Conservation (phyloP, 495 filamentous ascomycete genomes). For the Mytilinidion resinicola region DNA sequence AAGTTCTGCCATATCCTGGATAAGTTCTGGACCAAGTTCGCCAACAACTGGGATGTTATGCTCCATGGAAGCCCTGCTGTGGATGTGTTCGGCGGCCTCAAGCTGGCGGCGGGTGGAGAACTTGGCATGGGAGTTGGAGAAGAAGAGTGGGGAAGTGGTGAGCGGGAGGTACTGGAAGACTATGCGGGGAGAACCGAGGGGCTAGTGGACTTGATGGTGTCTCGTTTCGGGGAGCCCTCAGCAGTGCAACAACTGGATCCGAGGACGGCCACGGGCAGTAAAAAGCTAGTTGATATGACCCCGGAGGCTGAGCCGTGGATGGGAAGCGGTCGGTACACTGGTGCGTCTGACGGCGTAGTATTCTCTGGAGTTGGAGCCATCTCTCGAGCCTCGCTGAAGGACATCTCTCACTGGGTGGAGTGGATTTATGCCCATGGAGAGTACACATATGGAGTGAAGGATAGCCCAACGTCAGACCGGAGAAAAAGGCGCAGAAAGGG, state of each 20-base stretch:
- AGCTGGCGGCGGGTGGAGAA: slow-evolving; percentile 85
- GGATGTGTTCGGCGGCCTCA: slow-evolving; percentile 73
- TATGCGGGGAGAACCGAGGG: slow-evolving; percentile 61
- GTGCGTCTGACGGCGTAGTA: slow-evolving; percentile 69
- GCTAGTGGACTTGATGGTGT: slow-evolving; percentile 77
- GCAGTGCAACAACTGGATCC: slow-evolving; percentile 10
- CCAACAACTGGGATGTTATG: slow-evolving; percentile 80
- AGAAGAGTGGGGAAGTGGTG: slow-evolving; percentile 86
- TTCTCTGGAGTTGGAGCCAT: slow-evolving; percentile 73
- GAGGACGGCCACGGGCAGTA: slow-evolving; percentile 1
- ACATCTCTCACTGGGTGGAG: slow-evolving; percentile 75
- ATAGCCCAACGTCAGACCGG: slow-evolving; percentile 57
- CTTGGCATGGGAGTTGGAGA: slow-evolving; percentile 90
- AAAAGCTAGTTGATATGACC: not conserved
- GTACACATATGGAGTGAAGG: slow-evolving; percentile 70
- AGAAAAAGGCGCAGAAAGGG: slow-evolving; percentile 26
- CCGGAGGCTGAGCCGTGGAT: slow-evolving; percentile 52
- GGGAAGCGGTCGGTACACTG: slow-evolving; percentile 55
- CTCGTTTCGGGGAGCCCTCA: slow-evolving; percentile 63
- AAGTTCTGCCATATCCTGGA: slow-evolving; percentile 60
- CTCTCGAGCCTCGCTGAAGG: slow-evolving; percentile 55
- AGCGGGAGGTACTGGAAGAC: slow-evolving; percentile 84
- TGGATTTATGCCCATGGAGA: slow-evolving; percentile 71
- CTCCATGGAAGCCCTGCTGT: slow-evolving; percentile 81
- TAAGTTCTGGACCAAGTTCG: slow-evolving; percentile 77